phyloP scores from a whole-genome alignment of 2,329 filamentous ascomycete genomes.

The Colletotrichum melonis region DNA sequence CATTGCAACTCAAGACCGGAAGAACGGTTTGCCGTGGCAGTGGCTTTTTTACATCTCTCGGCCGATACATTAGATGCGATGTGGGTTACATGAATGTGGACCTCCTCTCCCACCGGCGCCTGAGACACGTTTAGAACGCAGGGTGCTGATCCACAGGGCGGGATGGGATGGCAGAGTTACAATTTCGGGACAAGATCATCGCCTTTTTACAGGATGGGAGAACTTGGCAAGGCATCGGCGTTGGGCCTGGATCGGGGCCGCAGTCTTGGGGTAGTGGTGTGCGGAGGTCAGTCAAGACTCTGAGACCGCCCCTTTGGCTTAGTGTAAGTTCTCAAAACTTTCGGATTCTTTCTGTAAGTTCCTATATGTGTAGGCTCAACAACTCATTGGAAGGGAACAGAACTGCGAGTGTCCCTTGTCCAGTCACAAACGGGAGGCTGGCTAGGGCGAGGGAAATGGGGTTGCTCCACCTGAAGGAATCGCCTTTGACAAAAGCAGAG shows the following conservation, averaged over 20 bases:
- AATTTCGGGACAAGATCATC: background rate
- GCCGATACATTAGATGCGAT: background rate
- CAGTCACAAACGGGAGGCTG: background rate
- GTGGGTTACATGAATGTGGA: constrained; percentile 2
- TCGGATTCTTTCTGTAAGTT: background rate
- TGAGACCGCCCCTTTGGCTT: background rate
- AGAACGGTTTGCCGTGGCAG: background rate
- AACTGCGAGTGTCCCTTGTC: background rate
- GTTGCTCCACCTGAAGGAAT: background rate
- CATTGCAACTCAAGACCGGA: background rate
- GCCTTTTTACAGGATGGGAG: background rate
- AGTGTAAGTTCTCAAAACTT: background rate
- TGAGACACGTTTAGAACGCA: background rate
- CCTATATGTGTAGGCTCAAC: background rate
- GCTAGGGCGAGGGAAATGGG: background rate
- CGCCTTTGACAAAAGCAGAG: background rate
- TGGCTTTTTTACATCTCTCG: background rate
- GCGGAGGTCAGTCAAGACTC: background rate
- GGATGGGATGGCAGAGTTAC: background rate
- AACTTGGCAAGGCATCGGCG: too few relatives aligned
- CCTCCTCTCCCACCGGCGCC: background rate
- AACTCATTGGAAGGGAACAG: background rate
- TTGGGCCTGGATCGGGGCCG: too few relatives aligned
- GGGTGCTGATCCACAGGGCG: background rate
- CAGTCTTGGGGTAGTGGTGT: background rate